Conservation (phyloP, 371 early-diverging fungal species). For the Lichtheimia corymbifera region DNA sequence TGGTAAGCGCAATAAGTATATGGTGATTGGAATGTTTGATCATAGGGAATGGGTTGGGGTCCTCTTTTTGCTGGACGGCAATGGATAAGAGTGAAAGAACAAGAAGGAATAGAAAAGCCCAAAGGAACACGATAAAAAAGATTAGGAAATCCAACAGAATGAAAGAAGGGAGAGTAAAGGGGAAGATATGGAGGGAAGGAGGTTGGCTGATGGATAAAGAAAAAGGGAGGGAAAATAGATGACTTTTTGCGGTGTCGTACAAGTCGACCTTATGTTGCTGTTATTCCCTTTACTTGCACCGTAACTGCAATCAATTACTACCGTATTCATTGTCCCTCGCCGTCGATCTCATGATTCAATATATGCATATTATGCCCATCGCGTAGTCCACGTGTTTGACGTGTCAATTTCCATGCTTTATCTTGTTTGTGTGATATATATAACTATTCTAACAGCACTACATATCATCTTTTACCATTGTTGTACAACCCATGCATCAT, state of each 20-base stretch:
- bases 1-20: too few relatives aligned
- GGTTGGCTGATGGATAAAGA: neutral
- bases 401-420: neutral
- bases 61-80: constrained; percentile 19
- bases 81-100: neutral
- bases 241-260: neutral
- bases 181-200: neutral
- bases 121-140: constrained; percentile 10
- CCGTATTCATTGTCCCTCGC: neutral
- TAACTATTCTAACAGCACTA: too few relatives aligned
- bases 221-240: neutral
- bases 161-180: constrained; percentile 11
- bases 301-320: neutral
- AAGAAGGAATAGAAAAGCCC: constrained; percentile 1
- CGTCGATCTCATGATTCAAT: neutral
- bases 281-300: too few relatives aligned
- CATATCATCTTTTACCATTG: too few relatives aligned
- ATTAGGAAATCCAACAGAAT: constrained; percentile 12
- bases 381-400: neutral
- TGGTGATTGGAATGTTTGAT: too few relatives aligned
- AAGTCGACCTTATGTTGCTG: too few relatives aligned
- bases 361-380: neutral
- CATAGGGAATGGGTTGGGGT: constrained; percentile 30
- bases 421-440: too few relatives aligned
- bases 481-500: constrained; percentile 5